These are phyloP conservation scores for Calonectria honghensis DNA, from an alignment of 2,329 filamentous ascomycete genomes.

Conservation along the genomic window DNA sequence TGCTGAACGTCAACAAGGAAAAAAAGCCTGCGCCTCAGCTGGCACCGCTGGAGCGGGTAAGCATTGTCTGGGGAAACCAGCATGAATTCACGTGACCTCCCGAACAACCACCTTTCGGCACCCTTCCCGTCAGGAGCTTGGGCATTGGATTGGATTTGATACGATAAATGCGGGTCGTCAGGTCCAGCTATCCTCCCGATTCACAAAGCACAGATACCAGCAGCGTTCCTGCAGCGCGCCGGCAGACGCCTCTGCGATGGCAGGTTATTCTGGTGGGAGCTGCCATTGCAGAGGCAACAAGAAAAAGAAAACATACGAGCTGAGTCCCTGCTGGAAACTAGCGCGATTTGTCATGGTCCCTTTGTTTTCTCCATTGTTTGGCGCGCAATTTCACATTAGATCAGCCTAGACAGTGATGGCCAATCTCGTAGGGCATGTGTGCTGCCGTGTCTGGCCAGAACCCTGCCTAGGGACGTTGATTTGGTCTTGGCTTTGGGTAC, in stretches of 20 bases:
- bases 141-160: not conserved
- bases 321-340: not conserved
- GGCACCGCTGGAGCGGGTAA: constrained; percentile 25
- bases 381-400: constrained; percentile 2
- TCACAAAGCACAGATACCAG: not conserved
- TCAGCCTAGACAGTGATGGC: not conserved
- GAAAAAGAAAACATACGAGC: constrained; percentile 1
- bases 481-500: not conserved
- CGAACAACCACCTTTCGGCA: not conserved
- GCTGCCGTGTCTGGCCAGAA: not conserved
- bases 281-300: not conserved
- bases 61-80: constrained; percentile 11
- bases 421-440: not conserved
- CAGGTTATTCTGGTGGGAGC: not conserved
- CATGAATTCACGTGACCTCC: not conserved
- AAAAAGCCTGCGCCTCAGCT: constrained; percentile 43
- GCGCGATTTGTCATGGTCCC: not conserved
- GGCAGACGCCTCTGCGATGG: not conserved
- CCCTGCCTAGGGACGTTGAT: not conserved
- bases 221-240: not conserved
- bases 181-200: not conserved
- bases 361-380: not conserved
- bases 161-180: not conserved
- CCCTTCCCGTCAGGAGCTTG: not conserved
- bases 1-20: constrained; percentile 26